These are phyloP conservation scores for Arthrobotrys pseudoclavata DNA, from an alignment of 2,329 filamentous ascomycete species.

Conservation along the genomic window DNA sequence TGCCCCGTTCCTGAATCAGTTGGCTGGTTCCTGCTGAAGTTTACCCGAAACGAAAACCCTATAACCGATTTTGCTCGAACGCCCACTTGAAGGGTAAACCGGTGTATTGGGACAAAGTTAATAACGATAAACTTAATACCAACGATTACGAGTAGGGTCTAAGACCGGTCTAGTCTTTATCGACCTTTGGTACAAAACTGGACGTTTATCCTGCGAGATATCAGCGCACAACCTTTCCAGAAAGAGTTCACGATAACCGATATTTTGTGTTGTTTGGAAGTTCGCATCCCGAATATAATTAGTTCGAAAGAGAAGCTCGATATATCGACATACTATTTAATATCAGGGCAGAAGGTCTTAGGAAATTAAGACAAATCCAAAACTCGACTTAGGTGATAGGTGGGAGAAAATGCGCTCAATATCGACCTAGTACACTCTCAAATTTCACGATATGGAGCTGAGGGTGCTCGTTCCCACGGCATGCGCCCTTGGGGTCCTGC, in stretches of 20 bases:
- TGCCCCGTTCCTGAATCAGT: conserved; percentile 51
- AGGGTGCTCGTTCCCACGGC: conserved; percentile 51
- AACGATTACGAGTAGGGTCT: conserved; percentile 11
- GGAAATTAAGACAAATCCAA: not conserved
- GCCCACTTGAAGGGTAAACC: conserved; percentile 36
- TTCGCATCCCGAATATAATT: not conserved
- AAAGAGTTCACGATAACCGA: not conserved
- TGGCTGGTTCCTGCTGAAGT: conserved; percentile 59
- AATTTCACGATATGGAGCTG: conserved; percentile 48
- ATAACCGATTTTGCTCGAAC: conserved; percentile 13
- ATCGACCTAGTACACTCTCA: not conserved
- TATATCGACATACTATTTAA: not conserved
- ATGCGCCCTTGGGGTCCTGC: conserved; percentile 35
- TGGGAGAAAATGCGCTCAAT: conserved; percentile 32
- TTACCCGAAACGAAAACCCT: conserved; percentile 42
- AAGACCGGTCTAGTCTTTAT: conserved; percentile 2
- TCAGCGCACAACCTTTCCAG: not conserved
- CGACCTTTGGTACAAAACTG: conserved; percentile 37
- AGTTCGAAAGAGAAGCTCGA: not conserved
- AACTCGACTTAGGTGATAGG: not conserved
- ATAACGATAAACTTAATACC: conserved; percentile 13
- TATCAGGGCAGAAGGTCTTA: not conserved
- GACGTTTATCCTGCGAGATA: not conserved
- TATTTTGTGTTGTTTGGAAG: conserved; percentile 17
- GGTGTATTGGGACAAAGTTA: conserved; percentile 25